These are phyloP conservation scores for Verbena officinalis DNA, from an alignment of 257 asterid genomes.

Conservation along the genomic window DNA sequence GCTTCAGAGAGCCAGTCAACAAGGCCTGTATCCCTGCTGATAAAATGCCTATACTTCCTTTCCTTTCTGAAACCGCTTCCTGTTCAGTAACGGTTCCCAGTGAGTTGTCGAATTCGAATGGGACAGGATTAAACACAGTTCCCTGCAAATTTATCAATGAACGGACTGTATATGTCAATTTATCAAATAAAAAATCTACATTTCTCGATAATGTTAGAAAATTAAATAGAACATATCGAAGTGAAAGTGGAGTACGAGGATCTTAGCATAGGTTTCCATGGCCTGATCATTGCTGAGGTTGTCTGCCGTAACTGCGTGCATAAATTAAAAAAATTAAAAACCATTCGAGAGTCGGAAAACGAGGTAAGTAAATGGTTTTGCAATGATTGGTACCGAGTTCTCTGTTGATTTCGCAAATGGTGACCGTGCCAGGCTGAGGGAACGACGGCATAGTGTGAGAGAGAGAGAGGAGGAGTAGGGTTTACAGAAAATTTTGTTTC, in stretches of 20 bases:
- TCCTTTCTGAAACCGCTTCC: conserved; percentile 37
- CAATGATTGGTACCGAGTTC: conserved; percentile 50
- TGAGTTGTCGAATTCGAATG: conserved; percentile 53
- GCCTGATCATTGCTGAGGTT: conserved; percentile 76
- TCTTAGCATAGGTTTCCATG: conserved; percentile 70
- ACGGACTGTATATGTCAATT: conserved; percentile 7
- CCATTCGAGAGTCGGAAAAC: conserved; percentile 2
- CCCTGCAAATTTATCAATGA: conserved; percentile 58
- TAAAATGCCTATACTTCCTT: conserved; percentile 43
- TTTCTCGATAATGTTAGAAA: neutral
- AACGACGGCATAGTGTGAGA: conserved; percentile 63
- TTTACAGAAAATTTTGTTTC: conserved; percentile 35
- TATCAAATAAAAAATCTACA: neutral
- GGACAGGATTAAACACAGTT: conserved; percentile 67
- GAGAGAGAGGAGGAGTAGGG: conserved; percentile 33
- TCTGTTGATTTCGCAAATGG: conserved; percentile 90
- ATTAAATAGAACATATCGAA: neutral
- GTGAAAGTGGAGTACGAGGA: conserved; percentile 49
- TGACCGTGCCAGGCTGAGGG: conserved; percentile 85
- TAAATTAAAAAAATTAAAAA: neutral
- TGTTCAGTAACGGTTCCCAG: conserved; percentile 41
- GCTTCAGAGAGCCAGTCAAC: conserved; percentile 52
- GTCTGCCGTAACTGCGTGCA: conserved; percentile 70
- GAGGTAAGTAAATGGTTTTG: neutral
- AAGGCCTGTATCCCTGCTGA: conserved; percentile 48